Conservation (phyloP, 345 rosid genomes). For the Eucalyptus pauciflora region DNA sequence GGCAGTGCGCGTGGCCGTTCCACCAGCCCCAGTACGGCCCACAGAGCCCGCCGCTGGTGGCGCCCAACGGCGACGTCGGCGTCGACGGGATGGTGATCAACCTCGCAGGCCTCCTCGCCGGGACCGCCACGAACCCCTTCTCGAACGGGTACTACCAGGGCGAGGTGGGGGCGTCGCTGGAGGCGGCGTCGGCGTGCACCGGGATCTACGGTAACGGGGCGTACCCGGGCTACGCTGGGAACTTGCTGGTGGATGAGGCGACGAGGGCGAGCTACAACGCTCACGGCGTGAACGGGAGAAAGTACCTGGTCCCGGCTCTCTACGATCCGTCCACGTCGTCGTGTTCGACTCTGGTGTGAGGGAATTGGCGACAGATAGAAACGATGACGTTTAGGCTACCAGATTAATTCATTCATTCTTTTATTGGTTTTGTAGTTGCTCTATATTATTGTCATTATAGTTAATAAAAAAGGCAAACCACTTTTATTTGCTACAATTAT, state of each 20-base stretch:
- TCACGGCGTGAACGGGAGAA: constrained; percentile 51
- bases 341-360: constrained; percentile 44
- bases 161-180: constrained; percentile 50
- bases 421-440: background rate
- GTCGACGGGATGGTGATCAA: constrained; percentile 77
- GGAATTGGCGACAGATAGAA: background rate
- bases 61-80: constrained; percentile 75
- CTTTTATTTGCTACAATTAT: background rate
- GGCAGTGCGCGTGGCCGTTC: constrained; percentile 89
- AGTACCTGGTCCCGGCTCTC: constrained; percentile 66
- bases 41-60: constrained; percentile 40
- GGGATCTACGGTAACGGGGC: constrained; percentile 75
- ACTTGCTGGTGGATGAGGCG: constrained; percentile 36
- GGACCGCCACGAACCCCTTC: constrained; percentile 72
- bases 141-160: constrained; percentile 75
- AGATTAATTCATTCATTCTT: background rate
- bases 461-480: background rate
- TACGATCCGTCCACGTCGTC: constrained; percentile 47
- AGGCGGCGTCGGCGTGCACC: constrained; percentile 64
- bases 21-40: constrained; percentile 83
- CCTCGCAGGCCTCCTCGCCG: constrained; percentile 59
- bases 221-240: constrained; percentile 82
- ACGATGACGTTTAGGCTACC: background rate
- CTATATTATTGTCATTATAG: background rate
- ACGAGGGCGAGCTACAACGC: constrained; percentile 78